Conservation (phyloP, 108 stramenopile species). For the Cylindrotheca fusiformis region DNA sequence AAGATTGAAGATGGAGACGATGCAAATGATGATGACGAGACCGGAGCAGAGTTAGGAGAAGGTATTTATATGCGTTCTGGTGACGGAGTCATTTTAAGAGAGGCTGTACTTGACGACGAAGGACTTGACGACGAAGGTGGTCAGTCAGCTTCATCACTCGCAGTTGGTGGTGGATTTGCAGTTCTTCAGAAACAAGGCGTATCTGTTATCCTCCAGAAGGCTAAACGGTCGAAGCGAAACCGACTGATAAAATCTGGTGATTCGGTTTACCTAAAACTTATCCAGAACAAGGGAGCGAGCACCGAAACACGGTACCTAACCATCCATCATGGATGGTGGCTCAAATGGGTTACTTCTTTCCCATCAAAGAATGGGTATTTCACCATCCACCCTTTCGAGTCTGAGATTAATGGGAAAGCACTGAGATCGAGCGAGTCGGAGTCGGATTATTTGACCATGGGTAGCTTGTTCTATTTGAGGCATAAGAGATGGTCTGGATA, state of each 20-base stretch:
- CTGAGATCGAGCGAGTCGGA: conserved; percentile 25
- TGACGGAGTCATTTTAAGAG: conserved; percentile 46
- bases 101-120: too few species aligned
- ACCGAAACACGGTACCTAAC: conserved; percentile 68
- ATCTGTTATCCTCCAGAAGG: conserved; percentile 55
- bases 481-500: conserved; percentile 78
- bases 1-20: conserved; percentile 36
- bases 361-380: conserved; percentile 71
- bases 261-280: conserved; percentile 67
- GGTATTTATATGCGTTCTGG: conserved; percentile 64
- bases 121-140: conserved; percentile 21
- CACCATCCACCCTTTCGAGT: conserved; percentile 42
- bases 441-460: conserved; percentile 55
- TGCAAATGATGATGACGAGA: conserved; percentile 46
- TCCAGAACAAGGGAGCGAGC: conserved; percentile 29
- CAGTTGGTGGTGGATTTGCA: conserved; percentile 79
- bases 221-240: conserved; percentile 27
- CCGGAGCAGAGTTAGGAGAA: conserved; percentile 51
- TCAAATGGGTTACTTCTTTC: conserved; percentile 78
- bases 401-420: conserved; percentile 19
- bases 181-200: conserved; percentile 58
- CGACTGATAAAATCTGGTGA: conserved; percentile 78
- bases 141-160: conserved; percentile 26
- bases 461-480: conserved; percentile 62
- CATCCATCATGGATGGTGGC: conserved; percentile 89